Evolutionary conservation across 345 rosid species (phyloP).

Genomic region (Murraya koenigii): DNA sequence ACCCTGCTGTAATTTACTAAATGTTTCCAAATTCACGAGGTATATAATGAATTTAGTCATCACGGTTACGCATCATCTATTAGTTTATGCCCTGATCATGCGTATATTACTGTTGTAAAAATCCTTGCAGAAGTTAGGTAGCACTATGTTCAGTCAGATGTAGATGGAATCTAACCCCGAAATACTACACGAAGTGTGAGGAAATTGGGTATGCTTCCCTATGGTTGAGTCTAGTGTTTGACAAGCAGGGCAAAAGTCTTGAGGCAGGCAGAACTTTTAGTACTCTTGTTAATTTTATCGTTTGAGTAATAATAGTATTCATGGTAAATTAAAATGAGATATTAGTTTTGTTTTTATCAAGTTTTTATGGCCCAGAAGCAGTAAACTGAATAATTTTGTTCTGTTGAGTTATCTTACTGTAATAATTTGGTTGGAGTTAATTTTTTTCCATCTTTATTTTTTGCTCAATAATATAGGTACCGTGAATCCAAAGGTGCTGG

Average conservation of each 20-base stretch:
- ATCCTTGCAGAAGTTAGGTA: neutral
- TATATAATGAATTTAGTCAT: neutral
- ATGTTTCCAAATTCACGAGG: neutral
- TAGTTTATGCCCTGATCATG: neutral
- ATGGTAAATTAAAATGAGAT: neutral
- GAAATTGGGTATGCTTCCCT: neutral
- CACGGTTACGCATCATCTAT: neutral
- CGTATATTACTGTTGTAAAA: neutral
- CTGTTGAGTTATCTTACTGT: neutral
- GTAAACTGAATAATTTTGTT: neutral
- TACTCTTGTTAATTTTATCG: neutral
- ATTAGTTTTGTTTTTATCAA: neutral
- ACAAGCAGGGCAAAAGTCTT: neutral
- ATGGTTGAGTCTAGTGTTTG: neutral
- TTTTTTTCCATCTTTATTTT: conserved; percentile 6
- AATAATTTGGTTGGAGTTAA: neutral
- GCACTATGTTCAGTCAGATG: neutral
- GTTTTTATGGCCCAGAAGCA: neutral
- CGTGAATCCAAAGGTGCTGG: conserved; percentile 69
- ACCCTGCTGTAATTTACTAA: neutral
- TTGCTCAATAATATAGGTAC: conserved; percentile 37
- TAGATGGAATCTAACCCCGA: neutral
- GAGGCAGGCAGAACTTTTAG: neutral
- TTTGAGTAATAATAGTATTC: neutral
- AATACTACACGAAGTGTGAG: neutral